Conservation (phyloP, 2,329 filamentous ascomycete genomes). For the Mycocentrospora acerina region DNA sequence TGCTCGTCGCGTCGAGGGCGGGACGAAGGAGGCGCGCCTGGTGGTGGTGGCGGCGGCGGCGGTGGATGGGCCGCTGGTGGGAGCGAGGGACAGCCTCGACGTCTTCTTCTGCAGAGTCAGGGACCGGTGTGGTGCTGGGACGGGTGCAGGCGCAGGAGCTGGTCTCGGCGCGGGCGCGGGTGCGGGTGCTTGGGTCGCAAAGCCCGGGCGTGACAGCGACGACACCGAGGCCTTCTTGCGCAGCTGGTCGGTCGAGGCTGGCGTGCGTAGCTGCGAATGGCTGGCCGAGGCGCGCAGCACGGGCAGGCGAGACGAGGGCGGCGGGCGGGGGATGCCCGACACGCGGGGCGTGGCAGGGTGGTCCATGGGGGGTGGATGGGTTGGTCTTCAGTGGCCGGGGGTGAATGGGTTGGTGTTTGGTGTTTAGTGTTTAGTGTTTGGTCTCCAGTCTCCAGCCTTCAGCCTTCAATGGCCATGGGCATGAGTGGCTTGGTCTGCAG, state of each 20-base stretch:
- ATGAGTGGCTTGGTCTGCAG: too few species aligned
- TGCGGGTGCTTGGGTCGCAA: slow-evolving; percentile 1
- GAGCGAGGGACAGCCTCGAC: slow-evolving; percentile 31
- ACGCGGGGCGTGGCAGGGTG: slow-evolving; percentile 22
- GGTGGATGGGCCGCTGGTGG: slow-evolving; percentile 22
- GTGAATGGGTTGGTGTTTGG: too few species aligned
- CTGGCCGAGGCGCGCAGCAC: slow-evolving; percentile 45
- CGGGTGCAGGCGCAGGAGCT: slow-evolving; percentile 1
- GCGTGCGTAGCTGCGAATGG: slow-evolving; percentile 45
- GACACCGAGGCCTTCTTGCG: slow-evolving; percentile 35
- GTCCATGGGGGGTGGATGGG: slow-evolving; percentile 39
- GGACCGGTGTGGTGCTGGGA: slow-evolving; percentile 2
- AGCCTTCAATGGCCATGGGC: too few species aligned
- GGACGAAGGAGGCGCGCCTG: slow-evolving; percentile 25
- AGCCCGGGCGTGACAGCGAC: slow-evolving; percentile 21
- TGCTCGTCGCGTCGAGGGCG: slow-evolving; percentile 22
- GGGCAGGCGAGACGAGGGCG: slow-evolving; percentile 53
- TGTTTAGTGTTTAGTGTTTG: background rate
- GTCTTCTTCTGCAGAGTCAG: slow-evolving; percentile 34
- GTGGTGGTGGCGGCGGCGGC: slow-evolving; percentile 17
- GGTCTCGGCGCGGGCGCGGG: slow-evolving; percentile 1
- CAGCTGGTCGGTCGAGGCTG: slow-evolving; percentile 49
- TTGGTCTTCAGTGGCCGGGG: slow-evolving; percentile 7
- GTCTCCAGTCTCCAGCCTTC: too few species aligned
- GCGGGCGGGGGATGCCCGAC: slow-evolving; percentile 50